These are phyloP conservation scores for Spatholobus suberectus DNA, from an alignment of 306 rosid genomes.

Conservation along the genomic window DNA sequence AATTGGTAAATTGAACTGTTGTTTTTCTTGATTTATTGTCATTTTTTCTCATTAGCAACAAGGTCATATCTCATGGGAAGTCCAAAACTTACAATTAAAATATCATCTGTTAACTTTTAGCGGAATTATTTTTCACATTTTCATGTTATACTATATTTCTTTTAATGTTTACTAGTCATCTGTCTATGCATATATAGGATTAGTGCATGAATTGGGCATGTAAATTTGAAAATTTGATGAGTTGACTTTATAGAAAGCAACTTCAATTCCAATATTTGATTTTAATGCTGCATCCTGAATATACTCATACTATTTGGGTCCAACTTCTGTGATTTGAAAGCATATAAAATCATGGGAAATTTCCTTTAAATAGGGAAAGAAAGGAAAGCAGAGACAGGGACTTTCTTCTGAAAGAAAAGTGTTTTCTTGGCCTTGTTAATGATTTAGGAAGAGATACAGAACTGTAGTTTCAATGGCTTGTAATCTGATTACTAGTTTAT, in stretches of 20 bases:
- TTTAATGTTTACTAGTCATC: neutral
- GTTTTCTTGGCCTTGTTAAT: neutral
- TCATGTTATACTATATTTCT: neutral
- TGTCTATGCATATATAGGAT: neutral
- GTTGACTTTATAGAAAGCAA: neutral
- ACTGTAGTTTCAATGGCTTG: neutral
- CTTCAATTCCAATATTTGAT: slow-evolving; percentile 1
- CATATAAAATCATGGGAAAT: neutral
- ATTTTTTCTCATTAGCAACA: neutral
- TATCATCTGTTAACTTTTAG: neutral
- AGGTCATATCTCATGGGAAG: neutral
- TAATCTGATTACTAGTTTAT: neutral
- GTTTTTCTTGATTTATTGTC: neutral
- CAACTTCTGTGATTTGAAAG: neutral
- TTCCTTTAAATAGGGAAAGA: neutral
- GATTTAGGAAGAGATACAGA: slow-evolving; percentile 1
- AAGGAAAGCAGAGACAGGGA: neutral
- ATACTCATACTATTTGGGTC: slow-evolving; percentile 1
- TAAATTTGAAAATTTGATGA: neutral
- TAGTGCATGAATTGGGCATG: neutral
- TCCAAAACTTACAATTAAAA: neutral
- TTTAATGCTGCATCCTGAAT: neutral
- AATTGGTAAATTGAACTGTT: neutral
- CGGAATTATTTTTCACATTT: neutral
- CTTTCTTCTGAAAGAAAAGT: neutral